phyloP scores from a whole-genome alignment of 768 basidiomycete genomes.

The Psilocybe sp. region DNA sequence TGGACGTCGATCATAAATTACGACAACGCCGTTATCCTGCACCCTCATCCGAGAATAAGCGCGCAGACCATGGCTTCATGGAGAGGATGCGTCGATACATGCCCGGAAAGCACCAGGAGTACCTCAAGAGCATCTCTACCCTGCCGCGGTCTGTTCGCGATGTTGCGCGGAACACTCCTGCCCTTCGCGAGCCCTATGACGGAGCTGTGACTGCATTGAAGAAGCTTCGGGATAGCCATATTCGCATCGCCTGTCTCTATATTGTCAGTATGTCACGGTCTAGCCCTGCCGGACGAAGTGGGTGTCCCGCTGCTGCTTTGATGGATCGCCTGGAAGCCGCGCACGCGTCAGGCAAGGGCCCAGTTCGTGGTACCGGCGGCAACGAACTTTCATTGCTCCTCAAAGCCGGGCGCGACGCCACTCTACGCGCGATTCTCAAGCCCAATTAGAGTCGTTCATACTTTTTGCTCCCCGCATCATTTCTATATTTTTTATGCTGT shows the following conservation, averaged over 20 bases:
- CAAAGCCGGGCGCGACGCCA: constrained; percentile 90
- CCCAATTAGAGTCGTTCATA: constrained; percentile 20
- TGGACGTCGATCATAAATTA: constrained; percentile 87
- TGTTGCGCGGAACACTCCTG: constrained; percentile 53
- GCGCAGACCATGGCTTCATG: constrained; percentile 79
- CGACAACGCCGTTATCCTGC: constrained; percentile 64
- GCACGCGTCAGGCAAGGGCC: constrained; percentile 40
- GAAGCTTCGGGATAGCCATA: constrained; percentile 81
- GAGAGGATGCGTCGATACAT: constrained; percentile 92
- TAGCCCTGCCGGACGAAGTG: constrained; percentile 38
- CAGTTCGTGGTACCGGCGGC: constrained; percentile 85
- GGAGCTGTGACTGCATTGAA: constrained; percentile 75
- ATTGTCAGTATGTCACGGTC: constrained; percentile 81
- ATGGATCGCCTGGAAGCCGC: constrained; percentile 43
- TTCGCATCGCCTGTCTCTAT: constrained; percentile 86
- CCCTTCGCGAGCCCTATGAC: constrained; percentile 76
- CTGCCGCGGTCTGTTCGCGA: constrained; percentile 62
- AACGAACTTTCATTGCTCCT: constrained; percentile 78
- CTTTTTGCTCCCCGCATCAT: background rate
- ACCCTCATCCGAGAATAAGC: constrained; percentile 63
- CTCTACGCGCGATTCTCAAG: constrained; percentile 57
- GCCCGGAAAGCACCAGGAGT: constrained; percentile 88
- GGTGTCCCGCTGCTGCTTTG: constrained; percentile 56
- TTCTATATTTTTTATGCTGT: constrained; percentile 13
- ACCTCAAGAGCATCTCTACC: constrained; percentile 65